phyloP scores from a whole-genome alignment of 2,329 filamentous ascomycete genomes.

The Penicillium italicum region DNA sequence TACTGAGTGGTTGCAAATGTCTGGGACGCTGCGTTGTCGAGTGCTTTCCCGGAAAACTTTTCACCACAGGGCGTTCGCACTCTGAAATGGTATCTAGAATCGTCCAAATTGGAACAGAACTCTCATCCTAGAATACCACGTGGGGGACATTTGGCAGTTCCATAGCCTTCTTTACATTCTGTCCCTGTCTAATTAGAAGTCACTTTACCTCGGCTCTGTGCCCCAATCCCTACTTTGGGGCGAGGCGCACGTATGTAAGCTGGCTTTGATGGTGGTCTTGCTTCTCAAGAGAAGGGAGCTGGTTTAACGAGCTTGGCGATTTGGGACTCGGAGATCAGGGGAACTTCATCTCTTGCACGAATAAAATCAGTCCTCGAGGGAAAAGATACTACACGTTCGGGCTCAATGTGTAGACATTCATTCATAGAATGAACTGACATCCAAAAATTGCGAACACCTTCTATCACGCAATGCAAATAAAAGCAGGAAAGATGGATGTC shows the following conservation, averaged over 20 bases:
- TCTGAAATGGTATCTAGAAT: slow-evolving; percentile 22
- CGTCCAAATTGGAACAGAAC: slow-evolving; percentile 6
- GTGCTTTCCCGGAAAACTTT: not conserved
- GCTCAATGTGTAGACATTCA: not conserved
- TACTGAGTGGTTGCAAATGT: not conserved
- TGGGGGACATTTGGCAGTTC: not conserved
- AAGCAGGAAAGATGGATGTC: slow-evolving; percentile 2
- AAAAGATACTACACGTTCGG: not conserved
- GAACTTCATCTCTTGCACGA: slow-evolving; percentile 5
- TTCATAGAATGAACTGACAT: not conserved
- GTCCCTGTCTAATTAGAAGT: slow-evolving; percentile 1
- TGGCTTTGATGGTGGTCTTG: not conserved
- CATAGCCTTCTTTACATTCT: not conserved
- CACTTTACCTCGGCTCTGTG: not conserved
- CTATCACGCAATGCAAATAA: slow-evolving; percentile 15
- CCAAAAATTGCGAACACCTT: not conserved
- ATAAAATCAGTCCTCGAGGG: not conserved
- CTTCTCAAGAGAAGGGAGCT: slow-evolving; percentile 3
- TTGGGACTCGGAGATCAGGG: not conserved
- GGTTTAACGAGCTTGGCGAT: slow-evolving; percentile 3
- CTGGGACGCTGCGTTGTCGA: not conserved
- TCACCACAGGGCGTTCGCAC: not conserved
- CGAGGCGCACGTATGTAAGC: not conserved
- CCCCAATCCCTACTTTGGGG: not conserved
- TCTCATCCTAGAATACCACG: not conserved